Percentiles rank a stretch among this genome's conserved stretches.
phyloP scores from a whole-genome alignment of 495 filamentous ascomycete species.

The Staphylotrichum tortipilum region DNA sequence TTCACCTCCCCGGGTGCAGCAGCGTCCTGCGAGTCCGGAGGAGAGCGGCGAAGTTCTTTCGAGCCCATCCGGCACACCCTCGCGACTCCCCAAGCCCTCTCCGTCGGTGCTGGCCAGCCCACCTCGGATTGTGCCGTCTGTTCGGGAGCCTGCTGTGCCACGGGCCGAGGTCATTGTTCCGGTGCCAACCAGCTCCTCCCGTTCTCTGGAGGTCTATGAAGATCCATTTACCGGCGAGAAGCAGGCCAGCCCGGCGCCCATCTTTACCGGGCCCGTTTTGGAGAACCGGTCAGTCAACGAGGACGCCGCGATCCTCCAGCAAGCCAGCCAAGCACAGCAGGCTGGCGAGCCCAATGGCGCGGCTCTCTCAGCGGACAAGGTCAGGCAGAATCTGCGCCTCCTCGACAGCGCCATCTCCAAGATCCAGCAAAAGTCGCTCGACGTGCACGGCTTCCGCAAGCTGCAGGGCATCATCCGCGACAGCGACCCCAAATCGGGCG shows the following conservation, averaged over 20 bases:
- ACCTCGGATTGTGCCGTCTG: not conserved
- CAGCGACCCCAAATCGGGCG: conserved; percentile 40
- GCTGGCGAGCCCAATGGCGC: conserved; percentile 15
- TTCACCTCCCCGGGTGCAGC: conserved; percentile 9
- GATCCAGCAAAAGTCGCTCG: conserved; percentile 60
- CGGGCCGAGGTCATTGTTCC: conserved; percentile 16
- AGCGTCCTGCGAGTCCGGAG: not conserved
- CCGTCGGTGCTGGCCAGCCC: conserved; percentile 14
- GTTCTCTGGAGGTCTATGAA: conserved; percentile 48
- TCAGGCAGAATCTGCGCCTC: conserved; percentile 46
- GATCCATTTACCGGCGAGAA: conserved; percentile 47
- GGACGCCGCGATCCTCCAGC: conserved; percentile 36
- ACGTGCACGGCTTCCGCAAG: conserved; percentile 83
- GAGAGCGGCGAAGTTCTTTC: not conserved
- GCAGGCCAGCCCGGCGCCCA: conserved; percentile 34
- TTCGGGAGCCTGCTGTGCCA: conserved; percentile 10
- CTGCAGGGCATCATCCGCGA: conserved; percentile 72
- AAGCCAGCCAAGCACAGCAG: conserved; percentile 2
- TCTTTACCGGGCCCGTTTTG: conserved; percentile 36
- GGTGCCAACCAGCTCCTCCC: conserved; percentile 25
- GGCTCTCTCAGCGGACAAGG: conserved; percentile 38
- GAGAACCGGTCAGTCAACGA: conserved; percentile 47
- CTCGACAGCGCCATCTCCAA: conserved; percentile 70
- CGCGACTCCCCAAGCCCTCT: conserved; percentile 9
- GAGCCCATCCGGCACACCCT: conserved; percentile 1